Evolutionary conservation across 2,329 filamentous ascomycete genomes (phyloP).

Genomic region (Coniochaeta sp.): DNA sequence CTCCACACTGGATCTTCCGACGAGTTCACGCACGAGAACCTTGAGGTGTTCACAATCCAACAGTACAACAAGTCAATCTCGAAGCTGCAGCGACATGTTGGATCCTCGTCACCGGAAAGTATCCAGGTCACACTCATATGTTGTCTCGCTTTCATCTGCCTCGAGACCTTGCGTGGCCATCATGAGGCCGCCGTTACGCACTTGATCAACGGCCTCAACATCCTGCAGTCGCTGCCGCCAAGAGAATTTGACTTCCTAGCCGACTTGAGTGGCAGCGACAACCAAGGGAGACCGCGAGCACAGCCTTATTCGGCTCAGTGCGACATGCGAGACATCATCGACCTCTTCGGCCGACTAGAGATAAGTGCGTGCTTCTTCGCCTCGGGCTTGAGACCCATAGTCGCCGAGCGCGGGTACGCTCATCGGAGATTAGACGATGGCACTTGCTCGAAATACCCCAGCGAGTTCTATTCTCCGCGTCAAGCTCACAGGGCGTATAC

Average conservation of each 20-base stretch:
- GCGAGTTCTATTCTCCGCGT: constrained; percentile 6
- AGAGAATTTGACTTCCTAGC: constrained; percentile 12
- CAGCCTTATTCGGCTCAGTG: constrained; percentile 3
- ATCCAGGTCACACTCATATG: constrained; percentile 17
- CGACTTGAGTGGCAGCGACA: background rate
- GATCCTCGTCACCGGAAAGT: constrained; percentile 13
- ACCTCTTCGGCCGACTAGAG: constrained; percentile 16
- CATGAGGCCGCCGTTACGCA: constrained; percentile 15
- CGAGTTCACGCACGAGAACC: constrained; percentile 13
- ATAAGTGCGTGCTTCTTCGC: constrained; percentile 15
- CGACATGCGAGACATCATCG: constrained; percentile 16
- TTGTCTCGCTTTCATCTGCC: constrained; percentile 19
- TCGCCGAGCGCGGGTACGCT: constrained; percentile 13
- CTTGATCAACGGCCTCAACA: constrained; percentile 18
- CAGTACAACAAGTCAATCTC: constrained; percentile 30
- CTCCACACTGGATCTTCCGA: background rate
- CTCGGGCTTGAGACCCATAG: constrained; percentile 13
- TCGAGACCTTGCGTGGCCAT: constrained; percentile 17
- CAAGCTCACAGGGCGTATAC: constrained; percentile 6
- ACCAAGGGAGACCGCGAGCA: background rate
- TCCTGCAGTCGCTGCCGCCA: constrained; percentile 14
- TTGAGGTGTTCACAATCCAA: constrained; percentile 28
- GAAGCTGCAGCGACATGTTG: constrained; percentile 18
- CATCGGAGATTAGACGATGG: constrained; percentile 10
- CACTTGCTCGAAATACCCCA: constrained; percentile 4